Conservation (phyloP, 495 filamentous ascomycete species). For the Echria macrotheca region DNA sequence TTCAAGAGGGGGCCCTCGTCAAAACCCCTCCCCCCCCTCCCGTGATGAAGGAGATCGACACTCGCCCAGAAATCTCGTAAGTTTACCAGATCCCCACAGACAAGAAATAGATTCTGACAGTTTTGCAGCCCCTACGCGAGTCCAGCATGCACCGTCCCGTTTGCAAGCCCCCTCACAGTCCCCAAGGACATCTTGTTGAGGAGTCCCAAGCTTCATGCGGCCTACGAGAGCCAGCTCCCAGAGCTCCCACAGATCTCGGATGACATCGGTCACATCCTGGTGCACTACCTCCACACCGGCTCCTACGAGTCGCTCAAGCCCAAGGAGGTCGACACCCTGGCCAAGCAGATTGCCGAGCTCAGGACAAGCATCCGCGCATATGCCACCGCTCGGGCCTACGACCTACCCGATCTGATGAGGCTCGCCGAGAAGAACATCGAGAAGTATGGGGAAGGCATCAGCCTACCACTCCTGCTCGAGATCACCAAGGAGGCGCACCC, state of each 20-base stretch:
- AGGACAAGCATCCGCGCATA: slow-evolving; percentile 30
- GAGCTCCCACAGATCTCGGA: slow-evolving; percentile 25
- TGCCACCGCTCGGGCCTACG: slow-evolving; percentile 24
- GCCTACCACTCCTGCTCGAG: slow-evolving; percentile 27
- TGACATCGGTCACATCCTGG: slow-evolving; percentile 31
- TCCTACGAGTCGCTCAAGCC: slow-evolving; percentile 29
- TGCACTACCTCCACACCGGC: slow-evolving; percentile 32
- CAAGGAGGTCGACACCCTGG: slow-evolving; percentile 14
- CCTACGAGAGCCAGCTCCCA: slow-evolving; percentile 24
- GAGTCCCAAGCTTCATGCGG: slow-evolving; percentile 28
- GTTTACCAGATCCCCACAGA: not conserved
- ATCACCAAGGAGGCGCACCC: slow-evolving; percentile 28
- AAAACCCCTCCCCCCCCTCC: slow-evolving; percentile 8
- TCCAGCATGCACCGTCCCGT: slow-evolving; percentile 26
- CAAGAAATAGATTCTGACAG: slow-evolving; percentile 7
- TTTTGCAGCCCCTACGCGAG: slow-evolving; percentile 27
- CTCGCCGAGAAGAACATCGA: slow-evolving; percentile 26
- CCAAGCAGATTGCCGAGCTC: slow-evolving; percentile 27
- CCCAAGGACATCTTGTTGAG: slow-evolving; percentile 26
- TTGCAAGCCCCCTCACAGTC: slow-evolving; percentile 26
- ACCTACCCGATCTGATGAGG: slow-evolving; percentile 29
- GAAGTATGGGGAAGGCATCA: slow-evolving; percentile 23
- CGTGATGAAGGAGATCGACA: slow-evolving; percentile 17
- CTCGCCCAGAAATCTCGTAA: slow-evolving; percentile 29
- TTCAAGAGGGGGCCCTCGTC: slow-evolving; percentile 2